These are phyloP conservation scores for Pseudocercospora cruenta DNA, from an alignment of 2,329 filamentous ascomycete species.

Conservation along the genomic window DNA sequence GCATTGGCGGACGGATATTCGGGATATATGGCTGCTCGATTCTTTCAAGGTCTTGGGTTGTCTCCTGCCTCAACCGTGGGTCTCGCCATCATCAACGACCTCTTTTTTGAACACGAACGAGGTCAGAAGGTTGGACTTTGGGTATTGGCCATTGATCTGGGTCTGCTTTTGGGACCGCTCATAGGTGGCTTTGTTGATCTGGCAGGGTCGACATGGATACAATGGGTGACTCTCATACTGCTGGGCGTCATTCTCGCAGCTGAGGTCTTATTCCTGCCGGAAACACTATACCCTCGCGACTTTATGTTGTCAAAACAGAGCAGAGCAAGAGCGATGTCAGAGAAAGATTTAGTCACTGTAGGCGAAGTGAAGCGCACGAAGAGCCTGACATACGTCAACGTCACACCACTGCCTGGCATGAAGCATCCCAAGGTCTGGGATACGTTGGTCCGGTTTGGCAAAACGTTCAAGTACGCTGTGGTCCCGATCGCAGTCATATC, in stretches of 20 bases:
- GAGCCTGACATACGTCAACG: constrained; percentile 18
- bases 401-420: constrained; percentile 23
- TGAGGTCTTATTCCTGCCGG: constrained; percentile 24
- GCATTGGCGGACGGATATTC: constrained; percentile 15
- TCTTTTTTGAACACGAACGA: constrained; percentile 27
- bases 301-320: constrained; percentile 18
- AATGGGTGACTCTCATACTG: constrained; percentile 25
- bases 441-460: constrained; percentile 21
- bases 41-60: constrained; percentile 26
- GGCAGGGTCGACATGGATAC: constrained; percentile 22
- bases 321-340: background rate
- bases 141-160: constrained; percentile 27
- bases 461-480: constrained; percentile 22
- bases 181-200: constrained; percentile 26
- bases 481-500: constrained; percentile 22
- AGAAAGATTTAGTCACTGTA: constrained; percentile 10
- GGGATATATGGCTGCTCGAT: constrained; percentile 25
- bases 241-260: constrained; percentile 22
- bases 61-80: constrained; percentile 27
- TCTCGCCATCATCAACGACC: constrained; percentile 26
- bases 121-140: constrained; percentile 26
- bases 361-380: constrained; percentile 21
- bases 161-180: constrained; percentile 22
- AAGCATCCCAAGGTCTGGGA: constrained; percentile 25
- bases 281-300: constrained; percentile 26